Conservation (phyloP, 2,329 filamentous ascomycete species). For the Teratosphaeria pseudoeucalypti region DNA sequence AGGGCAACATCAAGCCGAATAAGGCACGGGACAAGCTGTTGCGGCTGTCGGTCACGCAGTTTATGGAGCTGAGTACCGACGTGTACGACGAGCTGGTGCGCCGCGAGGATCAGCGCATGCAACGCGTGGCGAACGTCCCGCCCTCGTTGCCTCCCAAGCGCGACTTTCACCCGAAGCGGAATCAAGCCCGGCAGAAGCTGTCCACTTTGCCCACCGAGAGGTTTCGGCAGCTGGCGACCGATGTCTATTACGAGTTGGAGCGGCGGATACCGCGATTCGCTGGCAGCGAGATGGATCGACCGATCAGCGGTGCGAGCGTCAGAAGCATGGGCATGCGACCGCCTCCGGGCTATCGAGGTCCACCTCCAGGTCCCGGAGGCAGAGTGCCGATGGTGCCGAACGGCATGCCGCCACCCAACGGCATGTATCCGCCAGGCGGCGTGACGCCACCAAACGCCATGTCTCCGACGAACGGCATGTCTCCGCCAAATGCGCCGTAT, state of each 20-base stretch:
- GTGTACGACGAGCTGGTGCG: constrained; percentile 91
- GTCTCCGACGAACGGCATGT: constrained; percentile 8
- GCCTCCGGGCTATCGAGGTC: constrained; percentile 22
- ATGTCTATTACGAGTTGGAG: constrained; percentile 93
- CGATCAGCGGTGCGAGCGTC: constrained; percentile 51
- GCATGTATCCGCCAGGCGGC: background rate
- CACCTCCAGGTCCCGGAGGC: constrained; percentile 10
- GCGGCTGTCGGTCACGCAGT: constrained; percentile 80
- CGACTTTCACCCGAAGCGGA: constrained; percentile 90
- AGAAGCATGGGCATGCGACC: constrained; percentile 32
- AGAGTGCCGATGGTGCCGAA: constrained; percentile 12
- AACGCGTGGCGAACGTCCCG: constrained; percentile 45
- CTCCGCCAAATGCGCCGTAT: constrained; percentile 8
- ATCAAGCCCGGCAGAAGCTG: constrained; percentile 92
- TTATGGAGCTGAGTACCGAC: constrained; percentile 94
- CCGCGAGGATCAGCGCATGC: constrained; percentile 55
- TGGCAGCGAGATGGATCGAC: constrained; percentile 56
- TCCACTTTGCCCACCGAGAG: constrained; percentile 77
- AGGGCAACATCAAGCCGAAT: constrained; percentile 64
- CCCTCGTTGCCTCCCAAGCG: constrained; percentile 72
- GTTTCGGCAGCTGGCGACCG: constrained; percentile 85
- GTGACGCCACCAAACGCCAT: constrained; percentile 7
- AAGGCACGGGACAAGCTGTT: constrained; percentile 90
- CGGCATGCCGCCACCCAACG: constrained; percentile 5
- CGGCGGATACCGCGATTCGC: constrained; percentile 76